phyloP scores from a whole-genome alignment of 768 basidiomycete species.

The Tephrocybe sp. region DNA sequence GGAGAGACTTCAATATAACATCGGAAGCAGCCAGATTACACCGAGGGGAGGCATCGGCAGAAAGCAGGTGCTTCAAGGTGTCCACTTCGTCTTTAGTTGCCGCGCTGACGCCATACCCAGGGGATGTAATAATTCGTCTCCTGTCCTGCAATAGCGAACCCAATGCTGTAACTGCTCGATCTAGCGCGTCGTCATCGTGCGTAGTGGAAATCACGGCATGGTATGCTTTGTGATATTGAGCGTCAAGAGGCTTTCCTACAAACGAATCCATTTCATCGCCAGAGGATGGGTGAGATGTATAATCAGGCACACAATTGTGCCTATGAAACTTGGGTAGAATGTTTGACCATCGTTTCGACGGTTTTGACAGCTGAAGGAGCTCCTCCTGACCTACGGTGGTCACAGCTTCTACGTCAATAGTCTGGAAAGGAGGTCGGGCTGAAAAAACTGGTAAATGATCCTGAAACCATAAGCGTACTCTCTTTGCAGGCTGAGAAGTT shows the following conservation, averaged over 20 bases:
- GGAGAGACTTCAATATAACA: not conserved
- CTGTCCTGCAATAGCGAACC: not conserved
- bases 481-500: not conserved
- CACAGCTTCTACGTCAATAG: no score
- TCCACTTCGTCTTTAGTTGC: not conserved
- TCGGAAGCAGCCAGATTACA: conserved; percentile 4
- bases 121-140: not conserved
- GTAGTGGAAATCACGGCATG: not conserved
- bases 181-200: not conserved
- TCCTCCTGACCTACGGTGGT: no score
- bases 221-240: not conserved
- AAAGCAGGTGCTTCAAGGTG: conserved; percentile 1
- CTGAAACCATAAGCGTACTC: not conserved
- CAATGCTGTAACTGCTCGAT: not conserved
- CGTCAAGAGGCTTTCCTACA: not conserved
- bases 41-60: not conserved
- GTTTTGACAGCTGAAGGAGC: no score
- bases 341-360: no score
- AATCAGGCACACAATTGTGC: no score
- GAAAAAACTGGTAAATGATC: no score
- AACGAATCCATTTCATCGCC: not conserved
- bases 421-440: no score
- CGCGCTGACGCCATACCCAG: not conserved
- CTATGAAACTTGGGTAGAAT: no score
- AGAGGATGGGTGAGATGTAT: not conserved